Evolutionary conservation across 2,329 filamentous ascomycete species (phyloP), one percentile per base, ranked within the genome.

Genomic region (Graphium sp.): DNA sequence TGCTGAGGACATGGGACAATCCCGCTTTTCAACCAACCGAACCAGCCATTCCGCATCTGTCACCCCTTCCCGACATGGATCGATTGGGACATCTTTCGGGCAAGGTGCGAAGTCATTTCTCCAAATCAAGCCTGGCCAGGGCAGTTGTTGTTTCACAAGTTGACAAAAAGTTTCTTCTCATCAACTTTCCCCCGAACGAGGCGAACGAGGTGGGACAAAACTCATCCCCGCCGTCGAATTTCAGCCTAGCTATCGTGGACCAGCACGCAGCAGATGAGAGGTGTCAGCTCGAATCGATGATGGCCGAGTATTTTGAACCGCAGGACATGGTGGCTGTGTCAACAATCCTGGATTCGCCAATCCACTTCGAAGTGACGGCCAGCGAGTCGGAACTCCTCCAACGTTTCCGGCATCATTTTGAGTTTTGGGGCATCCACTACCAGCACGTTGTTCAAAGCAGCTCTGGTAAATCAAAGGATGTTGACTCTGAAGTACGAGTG

Each of bases 191-290:
- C 0, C 34, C 46, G 10, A 29, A 42, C 14, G 14, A 22, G 12
- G 8, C 24, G n/a, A 35, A 24, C 20, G 24, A 6, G 29, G 22
- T 12, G 11, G 7, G 27, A 23, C 3, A 14, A 16, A 14, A 7
- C 8, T 7, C 5, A 11, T 12, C 14, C 29, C 12, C 10, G 12
- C 14, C 9, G 17, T 12, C 10, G 6, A 12, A 4, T 9, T 11
- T 1, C 25, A 26, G 5, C 34, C 6, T 95, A 5, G 62, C 92
- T 1, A 58, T 94, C 22, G 63, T 94, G 5, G 89, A 98, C 43
- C 89, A 98, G 43, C 89, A 98, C 45, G 89, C 89, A 1, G 89
- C 85, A 4, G 87, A 94, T 45, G 89, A 98, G 53, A 67, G 89
- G 25, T 73, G 79, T 36, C 73, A 74, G 2, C 66, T 95, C 2